These are phyloP conservation scores for Cystobasidiopsis lactophilus DNA, from an alignment of 768 basidiomycete genomes.

Conservation along the genomic window DNA sequence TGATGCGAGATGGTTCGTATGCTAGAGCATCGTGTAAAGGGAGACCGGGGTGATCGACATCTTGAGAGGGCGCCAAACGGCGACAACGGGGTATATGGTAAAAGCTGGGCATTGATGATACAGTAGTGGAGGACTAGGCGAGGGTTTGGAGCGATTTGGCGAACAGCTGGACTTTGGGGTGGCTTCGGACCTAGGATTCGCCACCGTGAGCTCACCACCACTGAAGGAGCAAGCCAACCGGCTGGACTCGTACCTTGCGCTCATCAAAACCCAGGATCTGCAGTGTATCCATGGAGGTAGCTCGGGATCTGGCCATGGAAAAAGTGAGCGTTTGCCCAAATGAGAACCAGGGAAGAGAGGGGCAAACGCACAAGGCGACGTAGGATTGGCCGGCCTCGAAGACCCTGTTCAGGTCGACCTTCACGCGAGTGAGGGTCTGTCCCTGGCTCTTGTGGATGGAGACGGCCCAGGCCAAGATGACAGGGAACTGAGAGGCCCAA, in stretches of 20 bases:
- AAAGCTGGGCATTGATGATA: no score
- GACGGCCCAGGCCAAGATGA: constrained; percentile 92
- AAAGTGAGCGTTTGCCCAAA: constrained; percentile 54
- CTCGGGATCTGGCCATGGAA: constrained; percentile 68
- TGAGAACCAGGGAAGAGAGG: background rate
- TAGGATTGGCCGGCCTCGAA: constrained; percentile 37
- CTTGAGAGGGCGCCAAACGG: no score
- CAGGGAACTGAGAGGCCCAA: constrained; percentile 21
- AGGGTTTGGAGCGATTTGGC: background rate
- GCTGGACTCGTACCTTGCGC: constrained; percentile 38
- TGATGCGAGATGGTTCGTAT: no score
- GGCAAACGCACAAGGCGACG: constrained; percentile 12
- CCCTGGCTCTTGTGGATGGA: constrained; percentile 97
- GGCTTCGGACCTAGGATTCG: background rate
- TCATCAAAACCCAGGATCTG: constrained; percentile 63
- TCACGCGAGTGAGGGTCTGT: constrained; percentile 83
- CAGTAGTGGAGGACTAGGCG: no score
- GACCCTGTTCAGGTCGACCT: constrained; percentile 73
- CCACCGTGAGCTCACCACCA: background rate
- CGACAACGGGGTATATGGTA: no score
- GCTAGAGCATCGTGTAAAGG: no score
- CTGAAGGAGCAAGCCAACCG: background rate
- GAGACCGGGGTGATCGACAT: no score
- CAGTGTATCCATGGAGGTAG: constrained; percentile 60
- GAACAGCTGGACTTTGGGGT: background rate